Evolutionary conservation across 805 yeast species (phyloP).

Genomic region (Metschnikowia lachancei): DNA sequence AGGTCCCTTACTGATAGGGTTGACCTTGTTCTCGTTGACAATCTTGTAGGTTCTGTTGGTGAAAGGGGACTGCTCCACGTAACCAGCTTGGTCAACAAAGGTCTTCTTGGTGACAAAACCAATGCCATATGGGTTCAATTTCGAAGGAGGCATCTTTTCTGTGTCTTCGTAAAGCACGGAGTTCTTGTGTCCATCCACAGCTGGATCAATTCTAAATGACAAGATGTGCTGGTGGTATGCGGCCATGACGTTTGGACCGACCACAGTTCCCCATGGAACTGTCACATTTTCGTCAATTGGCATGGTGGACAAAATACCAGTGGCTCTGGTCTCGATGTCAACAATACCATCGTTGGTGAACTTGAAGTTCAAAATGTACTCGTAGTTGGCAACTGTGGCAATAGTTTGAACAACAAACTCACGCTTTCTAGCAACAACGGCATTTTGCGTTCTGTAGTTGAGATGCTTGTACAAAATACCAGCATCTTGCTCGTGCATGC

Average conservation of each 20-base stretch:
- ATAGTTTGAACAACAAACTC: slow-evolving; percentile 77
- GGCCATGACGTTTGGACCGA: slow-evolving; percentile 80
- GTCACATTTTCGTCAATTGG: slow-evolving; percentile 67
- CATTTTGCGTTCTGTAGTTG: slow-evolving; percentile 68
- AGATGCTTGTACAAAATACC: slow-evolving; percentile 77
- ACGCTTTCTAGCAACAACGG: slow-evolving; percentile 76
- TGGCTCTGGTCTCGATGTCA: slow-evolving; percentile 76
- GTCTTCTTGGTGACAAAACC: slow-evolving; percentile 67
- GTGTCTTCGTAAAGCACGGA: slow-evolving; percentile 71
- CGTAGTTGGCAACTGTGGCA: slow-evolving; percentile 84
- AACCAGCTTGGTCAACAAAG: slow-evolving; percentile 66
- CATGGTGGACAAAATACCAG: slow-evolving; percentile 84
- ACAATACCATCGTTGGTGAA: slow-evolving; percentile 78
- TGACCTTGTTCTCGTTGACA: slow-evolving; percentile 68
- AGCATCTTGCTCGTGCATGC: slow-evolving; percentile 79
- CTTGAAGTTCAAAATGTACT: slow-evolving; percentile 68
- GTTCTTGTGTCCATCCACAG: slow-evolving; percentile 77
- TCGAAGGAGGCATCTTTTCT: slow-evolving; percentile 54
- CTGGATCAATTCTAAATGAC: slow-evolving; percentile 78
- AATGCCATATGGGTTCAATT: slow-evolving; percentile 61
- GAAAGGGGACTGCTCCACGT: slow-evolving; percentile 70
- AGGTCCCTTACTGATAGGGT: slow-evolving; percentile 66
- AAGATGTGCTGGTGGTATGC: slow-evolving; percentile 82
- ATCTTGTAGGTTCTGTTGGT: slow-evolving; percentile 73
- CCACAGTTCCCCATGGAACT: slow-evolving; percentile 72